Base-by-base conservation (phyloP, 768 basidiomycete genomes). In the Macrocybe gigantea region DNA sequence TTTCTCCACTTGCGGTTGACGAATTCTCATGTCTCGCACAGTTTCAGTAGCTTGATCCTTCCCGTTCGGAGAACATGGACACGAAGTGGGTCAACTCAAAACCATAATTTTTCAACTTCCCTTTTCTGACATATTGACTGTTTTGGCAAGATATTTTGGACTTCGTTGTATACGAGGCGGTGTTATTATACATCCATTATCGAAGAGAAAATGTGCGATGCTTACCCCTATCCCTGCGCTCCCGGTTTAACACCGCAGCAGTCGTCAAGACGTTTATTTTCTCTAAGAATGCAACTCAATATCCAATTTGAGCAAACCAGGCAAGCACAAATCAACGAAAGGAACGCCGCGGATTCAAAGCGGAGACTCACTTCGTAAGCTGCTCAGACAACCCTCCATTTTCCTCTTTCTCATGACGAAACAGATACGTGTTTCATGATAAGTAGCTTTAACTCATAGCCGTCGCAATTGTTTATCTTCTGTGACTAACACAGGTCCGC, bases 281-380 rank as follows among this genome's bases (percentile, higher is more conserved):
- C 46, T 7, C 41, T 60, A 13, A 47, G 53, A 15, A 48, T 53
- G 29, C 54, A 57, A 38, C 47, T 57, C 32, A 54, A 56, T 33
- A 34, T 50, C n/a, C 56, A 56, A 33, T 60, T 51, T 39, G 49
- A 59, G 39, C 49, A 49, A 73, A 66, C 75, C 60, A 61, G 78
- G 68, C 59, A 68, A 38, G 79, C 79, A 8, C 80, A 82, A 57
- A 68, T 80, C 45, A 73, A 77, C 49, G 80, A 80, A 57, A 67
- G 73, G 44, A 71, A 69, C 38, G 71, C 69, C 72, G 75, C 77
- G 2, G 85, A 86, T 51, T 82, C 80, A 6, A 87, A 85, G 59
- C 75, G 77, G 12, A 69, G 79, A 34, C 63, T 81, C 33, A 81
- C 80, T 53, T 74, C 79, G 76, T 71, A 74, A 63, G 71, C 74